These are phyloP conservation scores for Penicillium vulpinum DNA, from an alignment of 2,329 filamentous ascomycete species.

Conservation along the genomic window DNA sequence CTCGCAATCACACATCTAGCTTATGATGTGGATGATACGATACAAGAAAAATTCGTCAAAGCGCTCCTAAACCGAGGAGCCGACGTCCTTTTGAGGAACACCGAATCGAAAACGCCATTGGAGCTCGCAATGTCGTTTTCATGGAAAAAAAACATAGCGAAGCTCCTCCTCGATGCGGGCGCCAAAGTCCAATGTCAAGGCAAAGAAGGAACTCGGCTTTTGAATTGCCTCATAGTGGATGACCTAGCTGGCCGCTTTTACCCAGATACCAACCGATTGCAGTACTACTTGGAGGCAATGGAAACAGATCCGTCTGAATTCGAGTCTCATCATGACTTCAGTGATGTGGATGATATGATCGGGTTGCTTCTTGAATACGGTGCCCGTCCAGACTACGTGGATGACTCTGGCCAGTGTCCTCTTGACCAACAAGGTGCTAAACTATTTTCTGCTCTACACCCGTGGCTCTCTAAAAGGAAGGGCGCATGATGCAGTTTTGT, in stretches of 20 bases:
- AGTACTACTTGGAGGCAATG: background rate
- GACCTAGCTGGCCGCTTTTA: too few species aligned
- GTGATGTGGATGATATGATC: background rate
- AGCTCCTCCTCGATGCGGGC: too few species aligned
- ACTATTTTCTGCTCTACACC: background rate
- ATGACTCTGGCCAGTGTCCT: background rate
- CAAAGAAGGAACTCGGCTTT: too few species aligned
- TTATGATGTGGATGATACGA: too few species aligned
- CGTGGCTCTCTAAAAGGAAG: background rate
- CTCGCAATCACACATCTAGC: too few species aligned
- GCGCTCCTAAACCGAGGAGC: background rate
- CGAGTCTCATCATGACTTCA: background rate
- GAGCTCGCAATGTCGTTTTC: background rate
- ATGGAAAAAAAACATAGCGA: background rate
- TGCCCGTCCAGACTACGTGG: background rate
- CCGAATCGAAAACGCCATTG: background rate
- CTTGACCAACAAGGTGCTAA: background rate
- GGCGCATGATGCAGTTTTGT: background rate
- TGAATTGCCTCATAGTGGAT: too few species aligned
- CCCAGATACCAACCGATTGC: too few species aligned
- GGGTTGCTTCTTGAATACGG: background rate
- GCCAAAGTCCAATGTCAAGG: too few species aligned
- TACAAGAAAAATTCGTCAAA: too few species aligned
- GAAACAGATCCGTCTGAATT: too few species aligned
- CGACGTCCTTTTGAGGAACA: background rate